Conservation (phyloP, 257 asterid genomes). For the Striga asiatica region DNA sequence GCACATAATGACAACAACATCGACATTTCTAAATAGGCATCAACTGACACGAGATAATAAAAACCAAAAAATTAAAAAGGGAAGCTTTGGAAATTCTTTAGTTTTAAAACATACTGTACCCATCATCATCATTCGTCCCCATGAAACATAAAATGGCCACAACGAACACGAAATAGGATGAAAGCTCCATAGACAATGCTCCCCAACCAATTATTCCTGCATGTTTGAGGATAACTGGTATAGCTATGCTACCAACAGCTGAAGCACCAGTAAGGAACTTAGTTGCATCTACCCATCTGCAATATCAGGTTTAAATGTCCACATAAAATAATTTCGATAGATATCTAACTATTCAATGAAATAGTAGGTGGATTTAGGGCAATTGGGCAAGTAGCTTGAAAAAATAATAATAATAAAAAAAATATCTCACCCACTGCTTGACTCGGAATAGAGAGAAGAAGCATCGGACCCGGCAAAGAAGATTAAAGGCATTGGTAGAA, state of each 20-base stretch:
- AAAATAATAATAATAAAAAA: constrained; percentile 6
- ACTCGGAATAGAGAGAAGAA: constrained; percentile 54
- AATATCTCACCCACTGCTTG: constrained; percentile 45
- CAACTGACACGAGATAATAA: too few relatives aligned
- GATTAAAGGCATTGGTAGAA: constrained; percentile 84
- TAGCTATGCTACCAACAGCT: constrained; percentile 78
- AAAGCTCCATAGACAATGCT: constrained; percentile 84
- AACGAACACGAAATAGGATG: constrained; percentile 53
- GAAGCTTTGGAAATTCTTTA: not conserved
- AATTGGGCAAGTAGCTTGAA: too few relatives aligned
- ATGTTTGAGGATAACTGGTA: constrained; percentile 79
- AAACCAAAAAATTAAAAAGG: not conserved
- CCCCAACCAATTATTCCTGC: constrained; percentile 95
- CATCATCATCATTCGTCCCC: constrained; percentile 44
- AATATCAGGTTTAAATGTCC: not conserved
- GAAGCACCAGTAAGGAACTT: constrained; percentile 91
- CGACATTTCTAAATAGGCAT: too few relatives aligned
- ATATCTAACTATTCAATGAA: too few relatives aligned
- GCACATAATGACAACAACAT: too few relatives aligned
- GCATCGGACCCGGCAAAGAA: constrained; percentile 76
- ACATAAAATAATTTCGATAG: too few relatives aligned
- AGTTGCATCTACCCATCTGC: constrained; percentile 78
- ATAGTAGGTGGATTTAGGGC: too few relatives aligned
- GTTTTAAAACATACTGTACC: constrained; percentile 44
- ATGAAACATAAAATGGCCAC: constrained; percentile 56